Percentiles rank a stretch among this genome's conserved stretches.
These are phyloP conservation scores for Candida sp. DNA, from an alignment of 1,139 yeast genomes.

Conservation along the genomic window DNA sequence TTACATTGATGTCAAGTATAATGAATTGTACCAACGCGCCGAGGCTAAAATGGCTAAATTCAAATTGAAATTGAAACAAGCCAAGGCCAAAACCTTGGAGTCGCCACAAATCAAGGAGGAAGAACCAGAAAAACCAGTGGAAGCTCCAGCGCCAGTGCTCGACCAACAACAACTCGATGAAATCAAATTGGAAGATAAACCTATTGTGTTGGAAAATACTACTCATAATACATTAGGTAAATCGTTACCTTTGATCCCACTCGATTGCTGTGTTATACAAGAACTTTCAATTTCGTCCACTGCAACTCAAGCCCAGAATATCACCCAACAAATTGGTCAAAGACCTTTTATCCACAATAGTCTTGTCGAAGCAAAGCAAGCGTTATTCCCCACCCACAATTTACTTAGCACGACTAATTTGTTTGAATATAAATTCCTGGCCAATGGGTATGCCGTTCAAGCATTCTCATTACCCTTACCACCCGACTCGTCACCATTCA, in stretches of 20 bases:
- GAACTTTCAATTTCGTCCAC: conserved; percentile 37
- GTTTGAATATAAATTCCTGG: conserved; percentile 45
- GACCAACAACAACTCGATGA: conserved; percentile 12
- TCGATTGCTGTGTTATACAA: conserved; percentile 31
- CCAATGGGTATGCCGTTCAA: conserved; percentile 42
- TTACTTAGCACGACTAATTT: conserved; percentile 20
- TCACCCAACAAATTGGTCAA: conserved; percentile 25
- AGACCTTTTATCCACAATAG: conserved; percentile 13
- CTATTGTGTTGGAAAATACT: conserved; percentile 9
- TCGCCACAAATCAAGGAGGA: conserved; percentile 8
- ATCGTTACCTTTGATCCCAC: conserved; percentile 20
- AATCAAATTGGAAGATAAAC: conserved; percentile 8
- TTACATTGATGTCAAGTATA: conserved; percentile 27
- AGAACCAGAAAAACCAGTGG: conserved; percentile 9
- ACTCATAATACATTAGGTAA: conserved; percentile 26
- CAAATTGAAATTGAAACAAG: conserved; percentile 23
- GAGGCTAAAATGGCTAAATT: conserved; percentile 14
- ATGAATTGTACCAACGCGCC: conserved; percentile 18
- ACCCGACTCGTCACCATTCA: conserved; percentile 40
- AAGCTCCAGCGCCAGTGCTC: conserved; percentile 7
- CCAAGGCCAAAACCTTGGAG: conserved; percentile 8
- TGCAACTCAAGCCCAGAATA: conserved; percentile 21
- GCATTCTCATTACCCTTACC: conserved; percentile 45
- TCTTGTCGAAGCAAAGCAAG: conserved; percentile 17
- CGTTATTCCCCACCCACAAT: conserved; percentile 33